These are phyloP conservation scores for Actinidia chinensis DNA, from an alignment of 179 eudicot species.

Conservation along the genomic window DNA sequence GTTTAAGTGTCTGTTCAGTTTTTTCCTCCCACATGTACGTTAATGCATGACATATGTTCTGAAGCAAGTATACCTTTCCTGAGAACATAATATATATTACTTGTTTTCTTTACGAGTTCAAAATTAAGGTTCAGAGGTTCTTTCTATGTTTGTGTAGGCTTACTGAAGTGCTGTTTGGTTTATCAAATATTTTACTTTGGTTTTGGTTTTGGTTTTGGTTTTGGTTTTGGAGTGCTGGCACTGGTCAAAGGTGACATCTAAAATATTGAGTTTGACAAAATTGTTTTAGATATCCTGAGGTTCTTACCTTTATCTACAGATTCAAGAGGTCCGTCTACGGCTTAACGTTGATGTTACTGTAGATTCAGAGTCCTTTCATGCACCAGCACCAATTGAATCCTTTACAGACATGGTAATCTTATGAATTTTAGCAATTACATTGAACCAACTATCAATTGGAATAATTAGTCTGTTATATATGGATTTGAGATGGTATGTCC, in stretches of 20 bases:
- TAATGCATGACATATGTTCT: not conserved
- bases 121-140: not conserved
- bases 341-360: constrained; percentile 53
- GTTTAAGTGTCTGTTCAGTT: too few relatives aligned
- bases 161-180: not conserved
- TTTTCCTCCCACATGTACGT: too few relatives aligned
- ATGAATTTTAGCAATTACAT: not conserved
- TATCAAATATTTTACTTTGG: not conserved
- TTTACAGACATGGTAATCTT: constrained; percentile 49
- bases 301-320: constrained; percentile 31
- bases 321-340: constrained; percentile 46
- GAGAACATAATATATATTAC: not conserved
- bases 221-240: not conserved
- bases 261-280: not conserved
- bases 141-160: not conserved
- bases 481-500: not conserved
- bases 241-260: not conserved
- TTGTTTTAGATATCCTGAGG: not conserved
- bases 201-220: not conserved
- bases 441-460: not conserved
- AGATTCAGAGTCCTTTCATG: constrained; percentile 37
- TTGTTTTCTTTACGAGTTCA: not conserved
- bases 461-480: not conserved
- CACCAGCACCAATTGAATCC: constrained; percentile 51
- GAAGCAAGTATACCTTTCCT: not conserved